Evolutionary conservation across 805 yeast species (phyloP).

Genomic region (Priceomyces medius): DNA sequence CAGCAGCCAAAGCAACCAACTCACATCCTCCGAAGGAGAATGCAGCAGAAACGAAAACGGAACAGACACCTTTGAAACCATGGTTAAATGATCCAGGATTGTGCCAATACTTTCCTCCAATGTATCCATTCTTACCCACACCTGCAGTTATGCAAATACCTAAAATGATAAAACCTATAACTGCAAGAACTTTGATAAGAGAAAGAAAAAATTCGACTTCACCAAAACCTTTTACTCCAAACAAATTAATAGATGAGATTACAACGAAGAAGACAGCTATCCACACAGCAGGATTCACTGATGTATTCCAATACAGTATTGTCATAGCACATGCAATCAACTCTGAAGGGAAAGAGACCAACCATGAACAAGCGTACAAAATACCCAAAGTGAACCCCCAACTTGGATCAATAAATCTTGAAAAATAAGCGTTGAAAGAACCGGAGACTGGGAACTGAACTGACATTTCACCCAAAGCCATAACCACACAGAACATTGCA

Average conservation of each 20-base stretch:
- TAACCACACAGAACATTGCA: conserved; percentile 58
- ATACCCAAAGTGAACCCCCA: conserved; percentile 44
- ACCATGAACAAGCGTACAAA: conserved; percentile 40
- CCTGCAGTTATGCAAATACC: conserved; percentile 39
- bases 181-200: conserved; percentile 32
- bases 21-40: conserved; percentile 39
- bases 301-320: conserved; percentile 32
- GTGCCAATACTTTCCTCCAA: conserved; percentile 34
- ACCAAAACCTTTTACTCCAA: conserved; percentile 39
- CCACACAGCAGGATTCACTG: conserved; percentile 39
- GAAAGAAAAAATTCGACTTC: conserved; percentile 36
- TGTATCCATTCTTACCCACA: conserved; percentile 37
- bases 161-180: conserved; percentile 36
- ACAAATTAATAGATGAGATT: conserved; percentile 28
- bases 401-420: conserved; percentile 36
- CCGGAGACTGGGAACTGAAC: conserved; percentile 44
- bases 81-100: conserved; percentile 34
- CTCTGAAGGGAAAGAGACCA: conserved; percentile 36
- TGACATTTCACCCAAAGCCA: conserved; percentile 66
- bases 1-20: conserved; percentile 38
- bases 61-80: conserved; percentile 40
- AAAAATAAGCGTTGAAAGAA: conserved; percentile 39
- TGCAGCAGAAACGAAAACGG: conserved; percentile 38
- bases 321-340: conserved; percentile 40
- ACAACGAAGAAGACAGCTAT: conserved; percentile 33